These are phyloP conservation scores for Candida easanensis DNA, from an alignment of 805 yeast genomes.

Conservation along the genomic window DNA sequence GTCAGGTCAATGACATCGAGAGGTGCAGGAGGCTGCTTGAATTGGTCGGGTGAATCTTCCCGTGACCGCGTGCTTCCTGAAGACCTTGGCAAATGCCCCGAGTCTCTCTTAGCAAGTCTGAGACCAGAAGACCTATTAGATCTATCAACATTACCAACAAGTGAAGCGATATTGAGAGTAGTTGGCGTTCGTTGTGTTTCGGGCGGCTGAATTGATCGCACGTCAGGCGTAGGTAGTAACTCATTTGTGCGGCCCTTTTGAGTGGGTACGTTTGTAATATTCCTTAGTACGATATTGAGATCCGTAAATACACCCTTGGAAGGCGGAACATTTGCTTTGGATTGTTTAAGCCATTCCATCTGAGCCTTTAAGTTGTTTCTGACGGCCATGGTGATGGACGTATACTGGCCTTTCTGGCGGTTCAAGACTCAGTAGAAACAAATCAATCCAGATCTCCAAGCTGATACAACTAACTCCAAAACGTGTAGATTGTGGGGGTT, in stretches of 20 bases:
- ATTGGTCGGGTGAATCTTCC: constrained; percentile 16
- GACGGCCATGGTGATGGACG: constrained; percentile 7
- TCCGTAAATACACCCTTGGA: constrained; percentile 12
- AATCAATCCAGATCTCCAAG: no score
- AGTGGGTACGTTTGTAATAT: constrained; percentile 3
- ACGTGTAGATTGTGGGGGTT: no score
- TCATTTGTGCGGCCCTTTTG: background rate
- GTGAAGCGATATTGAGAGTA: constrained; percentile 3
- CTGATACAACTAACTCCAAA: no score
- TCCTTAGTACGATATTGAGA: constrained; percentile 6
- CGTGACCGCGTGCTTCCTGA: constrained; percentile 8
- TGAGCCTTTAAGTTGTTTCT: constrained; percentile 30
- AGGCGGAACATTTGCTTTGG: constrained; percentile 25
- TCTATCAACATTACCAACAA: constrained; percentile 9
- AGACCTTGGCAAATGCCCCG: constrained; percentile 6
- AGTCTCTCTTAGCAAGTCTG: constrained; percentile 22
- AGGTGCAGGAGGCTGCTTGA: constrained; percentile 7
- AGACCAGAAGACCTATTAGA: constrained; percentile 17
- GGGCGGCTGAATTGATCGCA: background rate
- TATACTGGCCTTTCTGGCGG: background rate
- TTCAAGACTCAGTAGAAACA: background rate
- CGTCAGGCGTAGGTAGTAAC: background rate
- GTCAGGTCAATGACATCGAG: constrained; percentile 26
- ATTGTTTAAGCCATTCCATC: constrained; percentile 25
- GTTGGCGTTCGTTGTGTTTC: background rate